Conservation (phyloP, 2,329 filamentous ascomycete species). For the Hawksworthiomyces lignivorus region DNA sequence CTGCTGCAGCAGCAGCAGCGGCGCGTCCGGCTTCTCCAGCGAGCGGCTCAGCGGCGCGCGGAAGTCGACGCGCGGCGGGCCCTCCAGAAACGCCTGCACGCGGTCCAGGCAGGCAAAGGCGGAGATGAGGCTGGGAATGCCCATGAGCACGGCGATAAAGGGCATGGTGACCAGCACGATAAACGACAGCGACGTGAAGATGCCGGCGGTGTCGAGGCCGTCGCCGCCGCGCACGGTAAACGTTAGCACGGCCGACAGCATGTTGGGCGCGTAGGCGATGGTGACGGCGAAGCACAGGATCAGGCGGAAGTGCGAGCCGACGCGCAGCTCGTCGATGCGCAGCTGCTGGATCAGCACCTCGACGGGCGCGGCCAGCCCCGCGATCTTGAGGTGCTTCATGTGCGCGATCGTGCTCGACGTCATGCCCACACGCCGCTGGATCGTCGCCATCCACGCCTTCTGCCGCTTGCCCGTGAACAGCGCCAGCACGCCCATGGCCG, state of each 20-base stretch:
- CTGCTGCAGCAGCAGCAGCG: too few relatives aligned
- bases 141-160: slow-evolving; percentile 24
- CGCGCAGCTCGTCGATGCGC: slow-evolving; percentile 25
- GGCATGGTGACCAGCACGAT: slow-evolving; percentile 27
- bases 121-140: slow-evolving; percentile 23
- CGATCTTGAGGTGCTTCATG: slow-evolving; percentile 33
- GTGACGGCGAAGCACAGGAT: slow-evolving; percentile 21
- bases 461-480: slow-evolving; percentile 10
- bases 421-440: slow-evolving; percentile 20
- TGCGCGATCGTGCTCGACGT: slow-evolving; percentile 22
- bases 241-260: slow-evolving; percentile 28
- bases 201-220: slow-evolving; percentile 19
- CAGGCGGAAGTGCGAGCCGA: slow-evolving; percentile 22
- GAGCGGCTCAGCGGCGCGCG: slow-evolving; percentile 9
- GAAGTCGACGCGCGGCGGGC: slow-evolving; percentile 20
- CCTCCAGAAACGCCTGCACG: slow-evolving; percentile 31
- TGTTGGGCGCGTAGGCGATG: slow-evolving; percentile 26
- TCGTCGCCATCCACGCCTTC: slow-evolving; percentile 18
- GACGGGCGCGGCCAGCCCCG: slow-evolving; percentile 25
- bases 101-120: slow-evolving; percentile 26
- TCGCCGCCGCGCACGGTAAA: slow-evolving; percentile 20
- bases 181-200: slow-evolving; percentile 27
- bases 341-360: slow-evolving; percentile 24
- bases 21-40: not conserved
- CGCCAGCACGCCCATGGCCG: not conserved